Evolutionary conservation across 163 green algal species (phyloP), one percentile per base, ranked within the genome.

Genomic region (Scenedesmus sp.): DNA sequence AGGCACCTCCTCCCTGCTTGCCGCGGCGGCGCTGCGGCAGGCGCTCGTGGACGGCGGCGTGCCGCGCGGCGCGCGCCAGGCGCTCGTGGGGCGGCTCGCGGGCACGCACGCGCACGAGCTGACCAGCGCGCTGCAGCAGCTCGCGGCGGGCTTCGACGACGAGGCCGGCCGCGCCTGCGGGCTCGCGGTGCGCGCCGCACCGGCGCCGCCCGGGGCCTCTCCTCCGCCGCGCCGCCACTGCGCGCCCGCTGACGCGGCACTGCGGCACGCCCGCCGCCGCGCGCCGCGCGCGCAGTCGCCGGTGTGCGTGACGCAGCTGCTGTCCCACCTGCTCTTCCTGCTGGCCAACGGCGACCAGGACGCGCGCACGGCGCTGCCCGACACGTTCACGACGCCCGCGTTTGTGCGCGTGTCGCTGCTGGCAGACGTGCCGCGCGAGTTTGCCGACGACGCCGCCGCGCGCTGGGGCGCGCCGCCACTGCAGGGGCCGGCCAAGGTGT

Each of bases 41-140:
- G 44, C 73, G 34, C 53, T 85, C 71, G 42, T 28, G 11, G 2
- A 17, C 14, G 57, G 75, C 44, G 85, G 72, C 0, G 33, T 81
- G 36, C 33, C 47, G 4, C 51, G 56, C 44, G 56, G 81, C 45
- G 73, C 85, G 76, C 69, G 60, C 24, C 70, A 69, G 33, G 26
- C 64, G 58, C 28, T 65, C 63, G 71, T 86, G 73, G 86, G 87
- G 10, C 45, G 53, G 33, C 77, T 95, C 76, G 64, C 91, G 28
- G 91, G 91, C 62, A 95, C 91, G 5, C 91, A 93, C 24, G 91
- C 91, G 0, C 91, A 95, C 42, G 91, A 95, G 75, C 78, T 90
- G 56, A 80, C 85, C 47, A 82, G 62, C 48, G 76, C 87, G 17
- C 70, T 78, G 1, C 81, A 87, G 42, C 87, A 92, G 81, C 83